Percentiles rank a stretch among this genome's conserved stretches.
Evolutionary conservation across 345 rosid genomes (phyloP).

Genomic region (Carallia pectinifolia): DNA sequence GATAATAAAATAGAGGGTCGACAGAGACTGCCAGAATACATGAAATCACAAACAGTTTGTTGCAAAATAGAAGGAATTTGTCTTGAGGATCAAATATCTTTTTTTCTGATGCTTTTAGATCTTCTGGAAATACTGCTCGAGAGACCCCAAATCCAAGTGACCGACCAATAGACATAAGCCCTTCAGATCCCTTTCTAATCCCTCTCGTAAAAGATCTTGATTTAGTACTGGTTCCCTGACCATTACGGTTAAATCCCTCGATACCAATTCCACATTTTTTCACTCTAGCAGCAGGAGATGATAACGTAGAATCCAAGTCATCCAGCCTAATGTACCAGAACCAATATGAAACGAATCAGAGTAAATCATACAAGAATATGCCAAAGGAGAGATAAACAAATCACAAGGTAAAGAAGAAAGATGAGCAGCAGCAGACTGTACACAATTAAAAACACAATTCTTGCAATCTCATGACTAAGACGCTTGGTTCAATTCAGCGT

Average conservation of each 20-base stretch:
- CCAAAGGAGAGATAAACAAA: background rate
- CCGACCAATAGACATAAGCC: constrained; percentile 88
- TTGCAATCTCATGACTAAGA: no score
- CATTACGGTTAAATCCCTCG: constrained; percentile 53
- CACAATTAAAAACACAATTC: no score
- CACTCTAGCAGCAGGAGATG: constrained; percentile 56
- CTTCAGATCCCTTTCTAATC: constrained; percentile 77
- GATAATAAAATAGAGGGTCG: constrained; percentile 90
- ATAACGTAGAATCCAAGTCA: constrained; percentile 79
- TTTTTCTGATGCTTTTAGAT: constrained; percentile 79
- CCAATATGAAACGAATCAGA: constrained; percentile 7
- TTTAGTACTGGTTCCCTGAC: constrained; percentile 43
- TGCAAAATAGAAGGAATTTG: constrained; percentile 75
- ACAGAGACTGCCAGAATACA: constrained; percentile 83
- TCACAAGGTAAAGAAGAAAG: background rate
- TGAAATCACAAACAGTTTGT: constrained; percentile 71
- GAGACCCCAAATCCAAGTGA: constrained; percentile 89
- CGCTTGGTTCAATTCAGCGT: no score
- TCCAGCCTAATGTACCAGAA: constrained; percentile 64
- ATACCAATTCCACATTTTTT: constrained; percentile 67
- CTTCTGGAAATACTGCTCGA: constrained; percentile 91
- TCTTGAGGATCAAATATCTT: constrained; percentile 93
- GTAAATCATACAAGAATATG: background rate
- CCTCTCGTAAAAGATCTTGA: constrained; percentile 79
- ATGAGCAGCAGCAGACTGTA: background rate